These are phyloP conservation scores for Penicillium bialowiezense DNA, from an alignment of 495 filamentous ascomycete species.

Conservation along the genomic window DNA sequence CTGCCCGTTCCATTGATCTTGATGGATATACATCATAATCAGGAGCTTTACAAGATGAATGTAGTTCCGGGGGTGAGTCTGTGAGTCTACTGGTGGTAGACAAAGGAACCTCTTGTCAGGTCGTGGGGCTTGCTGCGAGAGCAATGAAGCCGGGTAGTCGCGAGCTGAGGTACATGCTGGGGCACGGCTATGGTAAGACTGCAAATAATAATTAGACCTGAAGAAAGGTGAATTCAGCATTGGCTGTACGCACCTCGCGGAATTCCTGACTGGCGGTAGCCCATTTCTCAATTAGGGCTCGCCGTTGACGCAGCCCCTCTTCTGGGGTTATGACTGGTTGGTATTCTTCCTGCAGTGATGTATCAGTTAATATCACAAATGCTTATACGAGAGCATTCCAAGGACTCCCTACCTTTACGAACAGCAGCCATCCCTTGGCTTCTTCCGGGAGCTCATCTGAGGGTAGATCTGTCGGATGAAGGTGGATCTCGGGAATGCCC, in stretches of 20 bases:
- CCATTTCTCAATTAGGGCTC: conserved; percentile 14
- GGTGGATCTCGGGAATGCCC: conserved; percentile 14
- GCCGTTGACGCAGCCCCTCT: conserved; percentile 14
- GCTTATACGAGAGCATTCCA: conserved; percentile 1
- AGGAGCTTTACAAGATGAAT: conserved; percentile 4
- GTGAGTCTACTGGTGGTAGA: conserved; percentile 4
- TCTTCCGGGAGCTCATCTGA: conserved; percentile 11
- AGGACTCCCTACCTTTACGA: conserved; percentile 10
- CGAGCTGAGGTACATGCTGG: conserved; percentile 6
- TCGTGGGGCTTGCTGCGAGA: conserved; percentile 10
- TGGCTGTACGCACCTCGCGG: conserved; percentile 13
- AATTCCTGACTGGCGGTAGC: conserved; percentile 15
- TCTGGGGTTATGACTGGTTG: conserved; percentile 6
- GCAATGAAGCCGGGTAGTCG: conserved; percentile 7
- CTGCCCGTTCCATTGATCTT: background rate
- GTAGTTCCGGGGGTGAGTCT: conserved; percentile 1
- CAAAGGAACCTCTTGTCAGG: conserved; percentile 7
- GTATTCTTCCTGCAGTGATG: conserved; percentile 10
- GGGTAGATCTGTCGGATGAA: conserved; percentile 11
- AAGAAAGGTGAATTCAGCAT: background rate
- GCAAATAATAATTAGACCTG: background rate
- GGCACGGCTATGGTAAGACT: conserved; percentile 6
- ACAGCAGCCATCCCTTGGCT: conserved; percentile 15
- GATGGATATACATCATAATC: background rate
- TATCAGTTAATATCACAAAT: background rate